Base-by-base conservation (phyloP, 768 basidiomycete species). In the Boletales sp. region DNA sequence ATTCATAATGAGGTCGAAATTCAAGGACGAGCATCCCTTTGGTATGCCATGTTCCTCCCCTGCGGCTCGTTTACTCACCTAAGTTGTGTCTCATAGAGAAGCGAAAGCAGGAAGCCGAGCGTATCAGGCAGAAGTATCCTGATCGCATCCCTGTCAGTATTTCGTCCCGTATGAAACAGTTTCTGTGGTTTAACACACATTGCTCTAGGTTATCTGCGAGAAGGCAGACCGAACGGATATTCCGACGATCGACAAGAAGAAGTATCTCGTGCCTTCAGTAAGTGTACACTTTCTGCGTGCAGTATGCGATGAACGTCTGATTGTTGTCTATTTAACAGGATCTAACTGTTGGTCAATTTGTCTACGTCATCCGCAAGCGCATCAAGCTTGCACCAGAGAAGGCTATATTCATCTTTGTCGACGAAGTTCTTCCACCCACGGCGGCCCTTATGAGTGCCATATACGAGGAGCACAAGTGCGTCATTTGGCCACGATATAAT, bases 201-300 rank as follows among this genome's bases (percentile, higher is more conserved):
- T 40, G 48, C 49, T 51, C 36, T 59, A 97, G 94, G 95, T 99
- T 50, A 99, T 99, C 72, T 99, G 96, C 74, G 96, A 99, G 82
- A 97, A 96, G 76, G 94, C 93, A 44, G 94, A 98, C 76, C 82
- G 89, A 63, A 94, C 94, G 48, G 96, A 99, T 74, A 98, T 99
- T 69, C 91, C 94, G 1, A 94, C 94, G 28, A 97, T 99, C 68
- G 96, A 99, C 80, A 99, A 99, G 90, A 98, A 99, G 94, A 99
- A 99, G 79, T 99, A 99, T 61, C 79, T 99, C 46, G 96, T 99
- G 10, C 96, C 96, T 39, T 94, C 94, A 48, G 95, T 95, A 63
- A 62, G 88, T 69, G 38, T 43, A 18, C 38, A 21, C 39, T 43
- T 43, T 2, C 34, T 39, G 25, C 37, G n/a, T 31, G 41, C 28